phyloP scores from a whole-genome alignment of 345 rosid genomes.

The Brassica napus region DNA sequence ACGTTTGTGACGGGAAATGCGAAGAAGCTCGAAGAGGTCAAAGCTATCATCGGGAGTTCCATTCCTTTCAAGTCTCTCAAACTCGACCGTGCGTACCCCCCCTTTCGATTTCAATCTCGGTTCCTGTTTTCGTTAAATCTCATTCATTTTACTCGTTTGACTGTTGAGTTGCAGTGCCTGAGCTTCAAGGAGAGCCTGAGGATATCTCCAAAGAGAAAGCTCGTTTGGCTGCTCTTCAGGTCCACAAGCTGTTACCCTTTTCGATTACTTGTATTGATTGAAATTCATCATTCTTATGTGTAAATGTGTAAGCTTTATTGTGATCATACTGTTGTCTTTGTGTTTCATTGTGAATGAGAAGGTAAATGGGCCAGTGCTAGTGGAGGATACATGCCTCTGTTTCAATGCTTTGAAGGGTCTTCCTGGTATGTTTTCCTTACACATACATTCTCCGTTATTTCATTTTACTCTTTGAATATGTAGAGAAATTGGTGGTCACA shows the following conservation, averaged over 20 bases:
- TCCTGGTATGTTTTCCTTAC: slow-evolving; percentile 56
- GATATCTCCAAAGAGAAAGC: slow-evolving; percentile 89
- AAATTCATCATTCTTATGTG: neutral
- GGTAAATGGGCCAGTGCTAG: slow-evolving; percentile 92
- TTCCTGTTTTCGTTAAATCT: neutral
- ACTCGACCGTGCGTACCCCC: slow-evolving; percentile 57
- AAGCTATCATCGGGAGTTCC: slow-evolving; percentile 74
- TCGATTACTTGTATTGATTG: neutral
- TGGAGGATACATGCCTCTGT: slow-evolving; percentile 96
- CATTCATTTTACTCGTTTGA: neutral
- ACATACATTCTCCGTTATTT: neutral
- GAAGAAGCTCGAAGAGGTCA: slow-evolving; percentile 94
- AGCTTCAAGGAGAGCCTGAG: slow-evolving; percentile 93
- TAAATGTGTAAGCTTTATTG: neutral
- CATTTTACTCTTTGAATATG: neutral
- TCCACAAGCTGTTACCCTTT: slow-evolving; percentile 5
- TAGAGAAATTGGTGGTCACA: neutral
- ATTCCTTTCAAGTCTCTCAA: slow-evolving; percentile 86
- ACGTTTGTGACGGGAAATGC: slow-evolving; percentile 95
- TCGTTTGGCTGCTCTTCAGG: slow-evolving; percentile 85
- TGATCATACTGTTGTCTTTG: neutral
- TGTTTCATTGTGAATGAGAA: slow-evolving; percentile 22
- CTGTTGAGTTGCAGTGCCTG: slow-evolving; percentile 57
- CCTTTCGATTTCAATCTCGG: neutral
- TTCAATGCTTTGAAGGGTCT: slow-evolving; percentile 95